Evolutionary conservation across 345 rosid genomes (phyloP), one percentile per base, ranked within the genome.

Genomic region (Camelina laxa): DNA sequence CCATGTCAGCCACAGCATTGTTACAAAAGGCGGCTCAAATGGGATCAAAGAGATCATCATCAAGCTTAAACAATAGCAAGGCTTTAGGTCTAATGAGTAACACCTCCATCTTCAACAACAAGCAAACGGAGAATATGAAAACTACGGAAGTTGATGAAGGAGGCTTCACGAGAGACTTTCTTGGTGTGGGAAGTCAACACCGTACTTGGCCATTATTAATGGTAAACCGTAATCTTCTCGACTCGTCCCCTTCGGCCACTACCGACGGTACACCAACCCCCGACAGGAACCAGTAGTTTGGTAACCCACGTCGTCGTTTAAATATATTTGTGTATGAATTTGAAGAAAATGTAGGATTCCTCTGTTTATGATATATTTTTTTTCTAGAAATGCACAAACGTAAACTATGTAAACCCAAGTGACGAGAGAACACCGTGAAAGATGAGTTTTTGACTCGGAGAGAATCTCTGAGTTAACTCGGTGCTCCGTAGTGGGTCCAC

Each of bases 1-100:
- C 86, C 75, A 86, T 88, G 93, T 89, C 97, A 19, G 96, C 97
- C 21, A 91, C 97, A 14, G 90, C 96, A n/a, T 84, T 91, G 53
- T 64, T 91, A 60, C 97, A 91, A 35, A 91, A 81, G 79, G 97
- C 97, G 3, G 96, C 90, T 9, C 93, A 91, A 73, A 85, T 88
- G 87, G 97, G 97, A 13, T 87, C 92, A 10, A 88, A 91, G n/a
- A 85, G 87, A 76, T 58, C 75, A 63, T 49, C 63, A 47, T 54
- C 67, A 50, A 79, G 24, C 56, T 63, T 61, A 3, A 64, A 33
- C 11, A 74, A 16, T 36, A 20, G 47, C 22, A 17, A 39, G 17
- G n/a, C 9, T 42, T 74, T 77, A 36, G 85, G 85, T 60, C 63
- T 80, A 62, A 62, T 80, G 81, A 49, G 36, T 33, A 33, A 57